A percentile compares a stretch with the other conserved stretches of the same genome.
Conservation (phyloP, 305 asterid species). For the Andrographis paniculata region DNA sequence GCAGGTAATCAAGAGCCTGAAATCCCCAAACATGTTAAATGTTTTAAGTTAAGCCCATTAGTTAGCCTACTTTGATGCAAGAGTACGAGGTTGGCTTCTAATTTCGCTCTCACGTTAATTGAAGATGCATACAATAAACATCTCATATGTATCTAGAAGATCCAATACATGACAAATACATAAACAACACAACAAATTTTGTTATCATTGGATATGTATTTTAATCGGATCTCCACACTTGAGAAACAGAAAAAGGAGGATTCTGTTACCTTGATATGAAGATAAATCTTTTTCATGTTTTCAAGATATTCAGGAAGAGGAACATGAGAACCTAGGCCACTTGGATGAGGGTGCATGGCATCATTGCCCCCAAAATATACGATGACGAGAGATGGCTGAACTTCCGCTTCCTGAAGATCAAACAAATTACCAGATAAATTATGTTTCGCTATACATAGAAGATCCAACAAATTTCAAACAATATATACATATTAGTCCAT, state of each 20-base stretch:
- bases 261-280: slow-evolving; percentile 58
- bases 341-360: slow-evolving; percentile 53
- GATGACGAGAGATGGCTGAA: slow-evolving; percentile 66
- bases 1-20: neutral
- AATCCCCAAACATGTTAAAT: too few relatives aligned
- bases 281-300: slow-evolving; percentile 69
- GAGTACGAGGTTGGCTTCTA: neutral
- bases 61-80: neutral
- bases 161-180: too few relatives aligned
- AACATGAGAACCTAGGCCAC: slow-evolving; percentile 69
- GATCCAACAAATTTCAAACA: neutral
- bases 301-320: slow-evolving; percentile 81
- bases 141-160: too few relatives aligned
- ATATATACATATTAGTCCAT: neutral
- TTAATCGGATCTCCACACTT: neutral
- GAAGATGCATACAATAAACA: too few relatives aligned
- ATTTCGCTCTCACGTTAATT: too few relatives aligned
- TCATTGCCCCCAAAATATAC: slow-evolving; percentile 93
- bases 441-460: too few relatives aligned
- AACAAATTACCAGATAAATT: neutral
- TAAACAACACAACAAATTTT: too few relatives aligned
- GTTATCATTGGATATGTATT: too few relatives aligned
- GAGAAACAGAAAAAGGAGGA: neutral
- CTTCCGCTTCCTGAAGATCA: slow-evolving; percentile 48
- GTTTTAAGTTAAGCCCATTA: neutral